A percentile compares a stretch with the other conserved stretches of the same genome.
Conservation (phyloP, 1,284 basidiomycete species). For the Trichosporon sp. region DNA sequence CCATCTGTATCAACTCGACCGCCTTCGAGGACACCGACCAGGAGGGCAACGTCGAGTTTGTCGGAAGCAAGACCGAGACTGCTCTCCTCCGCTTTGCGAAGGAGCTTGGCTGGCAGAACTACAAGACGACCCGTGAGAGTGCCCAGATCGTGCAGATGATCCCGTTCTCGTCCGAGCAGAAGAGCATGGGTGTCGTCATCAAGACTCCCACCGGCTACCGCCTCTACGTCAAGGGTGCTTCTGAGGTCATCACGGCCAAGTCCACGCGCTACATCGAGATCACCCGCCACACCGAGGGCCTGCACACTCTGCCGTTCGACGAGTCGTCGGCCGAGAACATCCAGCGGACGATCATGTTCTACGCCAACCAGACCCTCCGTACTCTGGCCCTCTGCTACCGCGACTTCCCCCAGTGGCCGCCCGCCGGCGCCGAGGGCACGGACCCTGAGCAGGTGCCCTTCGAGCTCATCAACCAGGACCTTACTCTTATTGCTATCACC, state of each 20-base stretch:
- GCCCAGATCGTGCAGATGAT: constrained; percentile 77
- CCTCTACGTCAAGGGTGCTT: constrained; percentile 86
- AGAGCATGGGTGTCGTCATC: constrained; percentile 92
- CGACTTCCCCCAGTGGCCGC: constrained; percentile 84
- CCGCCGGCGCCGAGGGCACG: constrained; percentile 56
- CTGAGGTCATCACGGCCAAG: constrained; percentile 78
- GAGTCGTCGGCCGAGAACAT: constrained; percentile 32
- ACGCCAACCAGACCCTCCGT: constrained; percentile 88
- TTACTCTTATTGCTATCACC: constrained; percentile 80
- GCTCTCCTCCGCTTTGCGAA: constrained; percentile 87
- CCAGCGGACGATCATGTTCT: constrained; percentile 78
- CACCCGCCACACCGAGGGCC: constrained; percentile 17
- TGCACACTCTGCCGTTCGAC: constrained; percentile 30
- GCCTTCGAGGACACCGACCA: constrained; percentile 81
- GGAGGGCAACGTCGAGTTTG: constrained; percentile 63
- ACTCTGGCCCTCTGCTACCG: constrained; percentile 90
- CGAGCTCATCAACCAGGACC: constrained; percentile 61
- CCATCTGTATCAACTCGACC: constrained; percentile 89
- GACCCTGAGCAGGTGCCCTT: constrained; percentile 58
- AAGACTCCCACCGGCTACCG: constrained; percentile 60
- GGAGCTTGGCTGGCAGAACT: constrained; percentile 74
- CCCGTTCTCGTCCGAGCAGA: constrained; percentile 90
- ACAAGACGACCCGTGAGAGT: constrained; percentile 61
- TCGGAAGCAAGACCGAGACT: constrained; percentile 95
- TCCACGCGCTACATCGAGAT: constrained; percentile 69